Base-by-base conservation (phyloP, 2,329 filamentous ascomycete genomes). In the Fonsecaea pugnacius region DNA sequence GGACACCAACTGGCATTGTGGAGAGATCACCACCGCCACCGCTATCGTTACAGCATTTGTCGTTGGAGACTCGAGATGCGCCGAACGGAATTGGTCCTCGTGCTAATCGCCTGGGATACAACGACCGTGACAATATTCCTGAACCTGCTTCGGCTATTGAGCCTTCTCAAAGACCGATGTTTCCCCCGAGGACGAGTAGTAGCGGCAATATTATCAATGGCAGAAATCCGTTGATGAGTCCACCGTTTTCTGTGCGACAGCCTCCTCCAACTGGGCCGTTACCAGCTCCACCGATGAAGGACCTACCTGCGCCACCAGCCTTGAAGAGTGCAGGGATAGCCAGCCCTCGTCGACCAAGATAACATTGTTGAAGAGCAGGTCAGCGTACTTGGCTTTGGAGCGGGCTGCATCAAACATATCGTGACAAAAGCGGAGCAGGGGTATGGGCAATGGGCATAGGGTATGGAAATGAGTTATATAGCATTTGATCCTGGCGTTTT, bases 241-340 rank as follows among this genome's bases (percentile, higher is more conserved):
- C 89, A 61, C 84, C 83, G 38, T 78, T 92, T 55, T 88, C 89
- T 0, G 83, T 90, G 63, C 85, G 89, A 53, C 82, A 85, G 51
- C 87, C 83, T 33, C 86, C 87, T 43, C 76, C 78, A 6, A 83
- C 84, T 2, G 84, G 80, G 32, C 81, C 84, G 8, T 79, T 88
- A 35, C 86, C 86, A 55, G 83, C 88, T 21, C 83, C 86, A n/a
- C 86, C 78, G 1, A 69, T 73, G 33, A 71, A 71, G 48, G 70
- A 70, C 43, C 48, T 71, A 36, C 69, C 68, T 32, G 60, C 66
- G 14, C 66, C 66, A 21, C 66, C 66, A 35, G 53, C 55, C 43
- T 55, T 62, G 56, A 62, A 58, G 55, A 63, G 63, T 62, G 64
- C 66, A 21, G 66, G 62, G 10, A 60, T 68, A 38, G 62, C 68